A percentile compares a stretch with the other conserved stretches of the same genome.
Evolutionary conservation across 768 basidiomycete genomes (phyloP).

Genomic region (Hydnum rufescens): DNA sequence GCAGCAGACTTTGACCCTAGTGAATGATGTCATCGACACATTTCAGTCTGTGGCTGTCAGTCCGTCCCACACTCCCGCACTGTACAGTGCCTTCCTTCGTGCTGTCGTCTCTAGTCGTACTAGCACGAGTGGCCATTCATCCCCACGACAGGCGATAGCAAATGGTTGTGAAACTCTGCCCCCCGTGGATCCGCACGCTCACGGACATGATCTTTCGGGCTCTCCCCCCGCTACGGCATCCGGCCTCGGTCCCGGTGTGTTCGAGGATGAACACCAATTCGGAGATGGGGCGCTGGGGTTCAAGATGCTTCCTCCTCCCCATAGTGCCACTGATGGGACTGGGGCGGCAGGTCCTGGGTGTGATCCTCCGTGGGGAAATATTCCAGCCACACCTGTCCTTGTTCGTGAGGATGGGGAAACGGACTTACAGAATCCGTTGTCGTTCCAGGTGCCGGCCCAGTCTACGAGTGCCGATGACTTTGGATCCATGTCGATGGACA

Average conservation of each 20-base stretch:
- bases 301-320: neutral
- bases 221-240: neutral
- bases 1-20: slow-evolving; percentile 44
- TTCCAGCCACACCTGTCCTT: slow-evolving; percentile 17
- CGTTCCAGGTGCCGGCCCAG: slow-evolving; percentile 6
- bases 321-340: neutral
- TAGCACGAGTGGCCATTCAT: neutral
- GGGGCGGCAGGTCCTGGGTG: neutral
- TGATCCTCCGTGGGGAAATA: too few species aligned
- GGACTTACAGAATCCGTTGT: neutral
- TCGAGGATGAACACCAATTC: slow-evolving; percentile 3
- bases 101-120: slow-evolving; percentile 41
- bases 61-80: slow-evolving; percentile 67
- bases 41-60: slow-evolving; percentile 64
- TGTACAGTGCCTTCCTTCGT: slow-evolving; percentile 70
- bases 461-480: slow-evolving; percentile 11
- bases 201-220: neutral
- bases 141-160: neutral
- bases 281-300: slow-evolving; percentile 1
- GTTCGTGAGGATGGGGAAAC: slow-evolving; percentile 17
- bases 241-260: neutral
- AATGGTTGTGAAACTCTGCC: neutral
- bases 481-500: slow-evolving; percentile 61
- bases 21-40: slow-evolving; percentile 62
- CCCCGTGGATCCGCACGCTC: too few species aligned